Evolutionary conservation across 164 flowering plant species (phyloP).

Genomic region (Magnolia officinalis): DNA sequence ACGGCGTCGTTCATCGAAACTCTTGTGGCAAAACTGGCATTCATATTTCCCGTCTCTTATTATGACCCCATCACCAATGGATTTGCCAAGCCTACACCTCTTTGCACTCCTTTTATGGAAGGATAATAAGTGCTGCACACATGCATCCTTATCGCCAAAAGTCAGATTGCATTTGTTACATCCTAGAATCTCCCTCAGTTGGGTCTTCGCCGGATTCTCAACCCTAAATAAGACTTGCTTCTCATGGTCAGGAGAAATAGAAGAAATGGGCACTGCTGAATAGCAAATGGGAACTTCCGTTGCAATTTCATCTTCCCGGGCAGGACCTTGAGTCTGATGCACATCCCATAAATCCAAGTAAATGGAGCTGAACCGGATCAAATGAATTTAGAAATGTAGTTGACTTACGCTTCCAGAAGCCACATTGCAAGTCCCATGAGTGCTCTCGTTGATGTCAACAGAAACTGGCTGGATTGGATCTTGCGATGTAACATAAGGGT

Average conservation of each 20-base stretch:
- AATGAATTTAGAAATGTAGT: constrained; percentile 4
- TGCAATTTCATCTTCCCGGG: constrained; percentile 16
- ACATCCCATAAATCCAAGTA: constrained; percentile 10
- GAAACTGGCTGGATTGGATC: constrained; percentile 18
- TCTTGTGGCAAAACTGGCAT: constrained; percentile 79
- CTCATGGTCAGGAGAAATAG: constrained; percentile 23
- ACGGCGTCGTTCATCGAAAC: constrained; percentile 59
- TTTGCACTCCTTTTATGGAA: constrained; percentile 60
- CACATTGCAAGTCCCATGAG: constrained; percentile 13
- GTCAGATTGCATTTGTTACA: constrained; percentile 64
- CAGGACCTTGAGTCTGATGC: constrained; percentile 33
- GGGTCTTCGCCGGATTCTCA: constrained; percentile 42
- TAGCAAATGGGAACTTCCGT: constrained; percentile 19
- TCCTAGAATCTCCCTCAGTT: constrained; percentile 57
- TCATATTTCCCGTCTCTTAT: constrained; percentile 66
- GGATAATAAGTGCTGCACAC: constrained; percentile 62
- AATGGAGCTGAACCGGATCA: constrained; percentile 1
- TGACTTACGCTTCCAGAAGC: constrained; percentile 39
- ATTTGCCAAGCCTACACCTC: constrained; percentile 52
- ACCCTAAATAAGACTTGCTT: constrained; percentile 20
- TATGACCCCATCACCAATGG: constrained; percentile 70
- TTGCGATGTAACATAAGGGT: constrained; percentile 36
- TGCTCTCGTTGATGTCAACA: constrained; percentile 15
- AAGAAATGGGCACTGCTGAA: constrained; percentile 22
- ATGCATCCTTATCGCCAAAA: constrained; percentile 66